Evolutionary conservation across 768 basidiomycete genomes (phyloP).

Genomic region (Boletus rubescentipes): DNA sequence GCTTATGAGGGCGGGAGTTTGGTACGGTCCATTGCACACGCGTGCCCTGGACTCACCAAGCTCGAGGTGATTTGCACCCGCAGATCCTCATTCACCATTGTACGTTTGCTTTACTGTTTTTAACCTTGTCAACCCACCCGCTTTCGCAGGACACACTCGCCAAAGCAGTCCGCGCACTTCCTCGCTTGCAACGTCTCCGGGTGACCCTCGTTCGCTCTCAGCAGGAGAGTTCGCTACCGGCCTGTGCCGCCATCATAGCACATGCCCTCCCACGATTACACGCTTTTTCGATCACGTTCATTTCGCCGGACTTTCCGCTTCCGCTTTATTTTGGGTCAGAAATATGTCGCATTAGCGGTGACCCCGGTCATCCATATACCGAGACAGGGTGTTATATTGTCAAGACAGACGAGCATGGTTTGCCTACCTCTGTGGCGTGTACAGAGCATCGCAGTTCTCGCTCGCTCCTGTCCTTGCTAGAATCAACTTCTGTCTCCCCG

Average conservation of each 20-base stretch:
- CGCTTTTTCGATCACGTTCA: constrained; percentile 63
- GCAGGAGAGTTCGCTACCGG: constrained; percentile 58
- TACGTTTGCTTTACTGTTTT: constrained; percentile 29
- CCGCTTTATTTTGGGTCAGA: constrained; percentile 47
- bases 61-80: constrained; percentile 66
- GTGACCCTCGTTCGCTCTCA: constrained; percentile 67
- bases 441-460: constrained; percentile 43
- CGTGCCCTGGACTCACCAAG: constrained; percentile 63
- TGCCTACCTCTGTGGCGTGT: constrained; percentile 54
- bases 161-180: constrained; percentile 58
- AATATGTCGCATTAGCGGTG: constrained; percentile 34
- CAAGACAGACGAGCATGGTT: constrained; percentile 59
- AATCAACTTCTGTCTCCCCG: constrained; percentile 22
- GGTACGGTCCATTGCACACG: constrained; percentile 61
- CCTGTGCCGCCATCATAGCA: constrained; percentile 62
- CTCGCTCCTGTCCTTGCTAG: constrained; percentile 30
- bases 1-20: constrained; percentile 74
- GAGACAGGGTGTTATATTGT: constrained; percentile 58
- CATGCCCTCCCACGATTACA: constrained; percentile 64
- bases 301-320: constrained; percentile 55
- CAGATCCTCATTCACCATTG: constrained; percentile 72
- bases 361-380: constrained; percentile 26
- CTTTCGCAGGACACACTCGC: constrained; percentile 44
- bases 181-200: constrained; percentile 59
- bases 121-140: not conserved